These are phyloP conservation scores for Xylariales sp. DNA, from an alignment of 2,329 filamentous ascomycete genomes.

Conservation along the genomic window DNA sequence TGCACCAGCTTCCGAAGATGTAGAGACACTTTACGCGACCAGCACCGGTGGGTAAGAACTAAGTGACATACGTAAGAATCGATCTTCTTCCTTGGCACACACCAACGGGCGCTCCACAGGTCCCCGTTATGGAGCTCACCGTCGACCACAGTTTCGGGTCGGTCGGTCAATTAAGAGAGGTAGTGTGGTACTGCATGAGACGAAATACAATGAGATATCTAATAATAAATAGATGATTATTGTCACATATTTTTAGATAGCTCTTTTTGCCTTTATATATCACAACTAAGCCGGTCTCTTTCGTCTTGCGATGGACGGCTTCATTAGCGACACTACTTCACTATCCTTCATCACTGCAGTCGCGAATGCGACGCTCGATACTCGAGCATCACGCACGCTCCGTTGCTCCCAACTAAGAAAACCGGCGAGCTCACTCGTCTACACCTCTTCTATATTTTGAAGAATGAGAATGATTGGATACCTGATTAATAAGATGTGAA, in stretches of 20 bases:
- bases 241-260: neutral
- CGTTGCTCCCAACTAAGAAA: neutral
- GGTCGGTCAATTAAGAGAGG: neutral
- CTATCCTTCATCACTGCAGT: neutral
- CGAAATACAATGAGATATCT: neutral
- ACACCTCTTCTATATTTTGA: neutral
- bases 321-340: neutral
- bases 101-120: constrained; percentile 4
- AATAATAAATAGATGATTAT: neutral
- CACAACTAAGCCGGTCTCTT: neutral
- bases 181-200: neutral
- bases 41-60: neutral
- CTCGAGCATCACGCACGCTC: neutral
- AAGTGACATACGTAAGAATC: constrained; percentile 5
- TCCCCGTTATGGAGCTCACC: constrained; percentile 13
- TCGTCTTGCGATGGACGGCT: neutral
- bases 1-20: too few relatives aligned
- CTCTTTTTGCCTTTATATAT: neutral
- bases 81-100: neutral
- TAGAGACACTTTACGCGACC: too few relatives aligned
- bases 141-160: constrained; percentile 15
- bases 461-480: neutral
- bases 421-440: neutral
- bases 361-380: neutral
- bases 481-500: neutral